These are phyloP conservation scores for Mycena epipterygia DNA, from an alignment of 768 basidiomycete species.

Conservation along the genomic window DNA sequence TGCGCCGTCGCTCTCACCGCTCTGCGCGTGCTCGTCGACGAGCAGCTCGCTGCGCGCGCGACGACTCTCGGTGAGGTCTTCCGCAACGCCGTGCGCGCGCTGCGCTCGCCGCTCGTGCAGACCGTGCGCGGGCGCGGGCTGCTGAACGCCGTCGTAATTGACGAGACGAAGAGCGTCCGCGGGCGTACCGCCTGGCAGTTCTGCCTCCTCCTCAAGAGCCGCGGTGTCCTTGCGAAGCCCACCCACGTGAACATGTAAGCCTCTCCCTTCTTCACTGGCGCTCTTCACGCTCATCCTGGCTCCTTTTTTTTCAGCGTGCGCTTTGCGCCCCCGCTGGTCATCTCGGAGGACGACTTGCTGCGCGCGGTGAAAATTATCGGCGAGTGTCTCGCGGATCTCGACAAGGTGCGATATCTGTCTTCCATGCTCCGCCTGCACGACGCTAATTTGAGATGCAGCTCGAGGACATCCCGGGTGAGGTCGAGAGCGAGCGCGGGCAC, in stretches of 20 bases:
- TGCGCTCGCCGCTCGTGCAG: constrained; percentile 80
- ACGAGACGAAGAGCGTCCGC: constrained; percentile 82
- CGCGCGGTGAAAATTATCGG: constrained; percentile 83
- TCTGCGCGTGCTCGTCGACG: constrained; percentile 90
- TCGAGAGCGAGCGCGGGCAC: constrained; percentile 6
- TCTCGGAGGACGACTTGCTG: constrained; percentile 87
- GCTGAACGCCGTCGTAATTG: constrained; percentile 94
- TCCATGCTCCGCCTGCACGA: background rate
- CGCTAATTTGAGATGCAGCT: constrained; percentile 42
- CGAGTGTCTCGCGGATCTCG: constrained; percentile 84
- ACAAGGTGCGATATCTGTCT: constrained; percentile 64
- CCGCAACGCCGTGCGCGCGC: constrained; percentile 70
- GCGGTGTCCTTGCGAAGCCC: constrained; percentile 95
- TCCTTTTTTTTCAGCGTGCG: constrained; percentile 74
- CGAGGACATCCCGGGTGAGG: constrained; percentile 71
- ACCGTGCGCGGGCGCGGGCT: constrained; percentile 90
- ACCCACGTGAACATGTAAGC: constrained; percentile 95
- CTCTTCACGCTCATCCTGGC: background rate
- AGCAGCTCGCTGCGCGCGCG: constrained; percentile 87
- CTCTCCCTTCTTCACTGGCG: background rate
- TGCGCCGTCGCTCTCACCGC: constrained; percentile 97
- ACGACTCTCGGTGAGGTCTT: constrained; percentile 84
- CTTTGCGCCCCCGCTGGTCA: constrained; percentile 96
- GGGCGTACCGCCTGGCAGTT: constrained; percentile 96
- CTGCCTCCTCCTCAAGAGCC: constrained; percentile 91